Base-by-base conservation (phyloP, 1,284 basidiomycete species). In the Rhodotorula sp. region DNA sequence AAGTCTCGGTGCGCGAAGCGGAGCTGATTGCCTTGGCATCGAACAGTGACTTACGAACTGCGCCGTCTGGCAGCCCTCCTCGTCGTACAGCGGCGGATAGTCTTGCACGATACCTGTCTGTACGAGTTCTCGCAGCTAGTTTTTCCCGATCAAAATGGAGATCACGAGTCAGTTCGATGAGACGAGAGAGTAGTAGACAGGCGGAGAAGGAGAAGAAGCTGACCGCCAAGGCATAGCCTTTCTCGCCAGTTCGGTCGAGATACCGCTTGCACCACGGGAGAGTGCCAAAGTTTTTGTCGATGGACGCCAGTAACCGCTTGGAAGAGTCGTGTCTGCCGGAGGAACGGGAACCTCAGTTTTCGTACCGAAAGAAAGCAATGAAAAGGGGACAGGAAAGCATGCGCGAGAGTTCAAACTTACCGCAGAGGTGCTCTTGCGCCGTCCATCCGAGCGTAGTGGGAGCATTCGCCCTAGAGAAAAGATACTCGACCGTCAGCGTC, bases 211-310 rank as follows among this genome's bases (percentile, higher is more conserved):
- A 57, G n/a, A 42, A 42, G 10, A 42, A 42, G 37, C 90, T 78
- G 75, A 95, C 91, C 62, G 91, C 96, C 46, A 97, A 84, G 48
- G 98, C 83, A 79, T 99, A 97, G 81, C 91, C 93, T 83, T 88
- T 92, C 84, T 98, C 95, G n/a, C 96, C 96, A 4, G 86, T 83
- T 37, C 93, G 87, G 77, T 97, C 96, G 46, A 99, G 86, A 81
- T 99, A 99, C 68, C 96, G 85, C 72, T 95, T 85, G 81, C 95
- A 99, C 83, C 93, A 99, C 6, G 96, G 95, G 67, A 99, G 82
- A 6, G 94, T 95, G 58, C 93, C 95, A 81, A 99, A 99, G 81
- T 93, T 89, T 81, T 88, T 91, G 79, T 93, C 90, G 82, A 99
- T 98, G 7, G 88, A 88, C 76, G 89, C 90, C 46, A 99, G 84